Conservation (phyloP, 306 rosid species). For the Parietaria judaica region DNA sequence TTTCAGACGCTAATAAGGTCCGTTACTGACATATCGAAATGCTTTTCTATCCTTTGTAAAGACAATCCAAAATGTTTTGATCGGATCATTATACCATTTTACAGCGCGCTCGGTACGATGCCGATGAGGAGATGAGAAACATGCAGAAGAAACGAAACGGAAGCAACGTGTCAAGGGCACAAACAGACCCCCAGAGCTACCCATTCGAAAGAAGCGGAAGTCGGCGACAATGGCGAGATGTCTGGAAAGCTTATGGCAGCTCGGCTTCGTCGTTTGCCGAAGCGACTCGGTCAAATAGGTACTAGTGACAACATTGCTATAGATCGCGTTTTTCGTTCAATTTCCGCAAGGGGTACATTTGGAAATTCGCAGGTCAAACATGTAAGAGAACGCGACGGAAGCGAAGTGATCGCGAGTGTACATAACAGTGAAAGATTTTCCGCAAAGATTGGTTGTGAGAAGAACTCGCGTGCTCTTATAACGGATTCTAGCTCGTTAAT, state of each 20-base stretch:
- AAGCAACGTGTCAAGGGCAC: constrained; percentile 47
- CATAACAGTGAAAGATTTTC: constrained; percentile 4
- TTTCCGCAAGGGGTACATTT: constrained; percentile 11
- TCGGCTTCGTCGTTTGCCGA: constrained; percentile 47
- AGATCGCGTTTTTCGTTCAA: constrained; percentile 10
- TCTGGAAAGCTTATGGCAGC: constrained; percentile 47
- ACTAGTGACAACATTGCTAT: constrained; percentile 24
- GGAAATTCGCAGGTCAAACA: constrained; percentile 1
- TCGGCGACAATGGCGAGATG: constrained; percentile 70
- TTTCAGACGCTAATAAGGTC: constrained; percentile 80
- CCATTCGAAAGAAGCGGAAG: constrained; percentile 54
- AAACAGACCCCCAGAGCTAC: constrained; percentile 42
- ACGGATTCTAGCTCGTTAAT: not conserved
- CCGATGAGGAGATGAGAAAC: constrained; percentile 84
- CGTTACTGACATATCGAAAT: not conserved
- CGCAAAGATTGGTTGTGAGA: constrained; percentile 12
- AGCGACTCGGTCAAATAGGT: constrained; percentile 43
- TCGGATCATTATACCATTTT: constrained; percentile 6
- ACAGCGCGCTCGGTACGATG: constrained; percentile 78
- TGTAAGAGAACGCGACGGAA: not conserved
- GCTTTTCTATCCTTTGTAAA: too few relatives aligned
- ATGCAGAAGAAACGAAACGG: constrained; percentile 62
- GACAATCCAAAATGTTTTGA: not conserved
- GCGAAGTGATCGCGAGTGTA: not conserved
- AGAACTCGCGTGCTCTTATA: not conserved